Conservation (phyloP, 768 basidiomycete genomes). For the Lyophyllum semitale region DNA sequence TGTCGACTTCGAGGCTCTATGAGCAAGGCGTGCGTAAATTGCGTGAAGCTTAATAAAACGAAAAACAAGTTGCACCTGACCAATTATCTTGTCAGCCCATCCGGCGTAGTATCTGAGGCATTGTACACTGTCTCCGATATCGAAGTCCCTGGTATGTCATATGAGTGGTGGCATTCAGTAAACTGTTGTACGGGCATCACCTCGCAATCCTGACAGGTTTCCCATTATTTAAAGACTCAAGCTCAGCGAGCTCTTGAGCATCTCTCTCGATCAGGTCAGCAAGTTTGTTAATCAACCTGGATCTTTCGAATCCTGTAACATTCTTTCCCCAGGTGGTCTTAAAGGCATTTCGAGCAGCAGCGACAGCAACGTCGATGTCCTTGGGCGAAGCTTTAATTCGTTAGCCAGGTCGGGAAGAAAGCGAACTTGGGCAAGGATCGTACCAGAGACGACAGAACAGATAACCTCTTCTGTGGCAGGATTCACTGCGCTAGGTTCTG, state of each 20-base stretch:
- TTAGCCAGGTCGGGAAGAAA: not conserved
- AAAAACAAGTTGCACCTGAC: slow-evolving; percentile 57
- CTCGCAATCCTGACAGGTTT: slow-evolving; percentile 71
- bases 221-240: slow-evolving; percentile 89
- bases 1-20: slow-evolving; percentile 79
- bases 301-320: slow-evolving; percentile 80
- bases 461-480: slow-evolving; percentile 79
- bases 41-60: not conserved
- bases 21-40: slow-evolving; percentile 2
- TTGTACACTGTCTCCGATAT: slow-evolving; percentile 76
- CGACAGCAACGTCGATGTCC: slow-evolving; percentile 85
- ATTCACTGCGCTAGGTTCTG: slow-evolving; percentile 61
- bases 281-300: slow-evolving; percentile 79
- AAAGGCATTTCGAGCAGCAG: slow-evolving; percentile 81
- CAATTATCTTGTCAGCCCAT: slow-evolving; percentile 92
- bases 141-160: slow-evolving; percentile 64
- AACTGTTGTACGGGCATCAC: slow-evolving; percentile 15
- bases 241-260: slow-evolving; percentile 75
- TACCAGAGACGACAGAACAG: slow-evolving; percentile 68
- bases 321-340: slow-evolving; percentile 89
- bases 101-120: slow-evolving; percentile 92
- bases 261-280: slow-evolving; percentile 91
- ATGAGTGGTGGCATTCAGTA: not conserved
- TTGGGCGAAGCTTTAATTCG: slow-evolving; percentile 53
- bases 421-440: not conserved